A percentile compares a stretch with the other conserved stretches of the same genome.
These are phyloP conservation scores for Epithemia pelagica DNA, from an alignment of 108 stramenopile genomes.

Conservation along the genomic window DNA sequence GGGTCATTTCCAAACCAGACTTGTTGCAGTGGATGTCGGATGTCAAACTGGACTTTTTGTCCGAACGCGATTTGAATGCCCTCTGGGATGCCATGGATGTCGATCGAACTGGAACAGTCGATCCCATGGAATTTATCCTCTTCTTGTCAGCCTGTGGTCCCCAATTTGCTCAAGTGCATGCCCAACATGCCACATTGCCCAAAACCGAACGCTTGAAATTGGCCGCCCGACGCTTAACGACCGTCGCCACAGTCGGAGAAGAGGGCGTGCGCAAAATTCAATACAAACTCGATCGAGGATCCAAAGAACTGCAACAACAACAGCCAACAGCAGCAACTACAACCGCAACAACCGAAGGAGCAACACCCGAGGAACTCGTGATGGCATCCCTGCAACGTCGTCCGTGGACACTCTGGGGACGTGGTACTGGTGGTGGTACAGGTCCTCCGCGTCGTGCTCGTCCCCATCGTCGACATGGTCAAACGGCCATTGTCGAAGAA, in stretches of 20 bases:
- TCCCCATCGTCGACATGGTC: too few relatives aligned
- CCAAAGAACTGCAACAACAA: too few relatives aligned
- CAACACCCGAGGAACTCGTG: too few relatives aligned
- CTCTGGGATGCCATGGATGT: conserved; percentile 27
- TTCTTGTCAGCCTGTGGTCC: conserved; percentile 17
- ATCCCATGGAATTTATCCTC: conserved; percentile 20
- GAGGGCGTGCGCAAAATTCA: conserved; percentile 7
- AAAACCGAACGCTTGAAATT: conserved; percentile 16
- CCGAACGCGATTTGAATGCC: conserved; percentile 20
- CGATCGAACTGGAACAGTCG: conserved; percentile 17
- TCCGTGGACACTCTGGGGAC: too few relatives aligned
- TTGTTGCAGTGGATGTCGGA: conserved; percentile 20
- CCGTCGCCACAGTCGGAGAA: conserved; percentile 7
- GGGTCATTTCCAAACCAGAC: conserved; percentile 16
- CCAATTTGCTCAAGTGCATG: conserved; percentile 18
- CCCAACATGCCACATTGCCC: conserved; percentile 1
- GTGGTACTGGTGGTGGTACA: too few relatives aligned
- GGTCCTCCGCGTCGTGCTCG: too few relatives aligned
- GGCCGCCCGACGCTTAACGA: conserved; percentile 8
- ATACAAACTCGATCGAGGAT: too few relatives aligned
- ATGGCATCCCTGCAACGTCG: too few relatives aligned
- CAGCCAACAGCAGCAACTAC: too few relatives aligned
- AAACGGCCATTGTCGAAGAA: too few relatives aligned
- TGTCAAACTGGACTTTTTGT: conserved; percentile 14
- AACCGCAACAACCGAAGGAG: too few relatives aligned